Conservation (phyloP, 768 basidiomycete genomes). For the Candolleomyces aberdarensis region DNA sequence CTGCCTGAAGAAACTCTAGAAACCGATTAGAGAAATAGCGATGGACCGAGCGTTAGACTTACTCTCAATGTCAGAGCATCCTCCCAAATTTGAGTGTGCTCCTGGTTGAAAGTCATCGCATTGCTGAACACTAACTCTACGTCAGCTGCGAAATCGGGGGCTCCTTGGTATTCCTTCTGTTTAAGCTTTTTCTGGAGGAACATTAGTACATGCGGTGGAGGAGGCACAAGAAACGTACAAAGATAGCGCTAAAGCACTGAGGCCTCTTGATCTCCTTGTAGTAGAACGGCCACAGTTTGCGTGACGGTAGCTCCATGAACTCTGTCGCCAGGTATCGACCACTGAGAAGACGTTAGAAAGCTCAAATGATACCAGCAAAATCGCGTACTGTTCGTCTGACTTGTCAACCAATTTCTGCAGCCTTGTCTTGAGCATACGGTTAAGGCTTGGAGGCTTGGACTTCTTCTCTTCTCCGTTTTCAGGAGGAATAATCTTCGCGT, state of each 20-base stretch:
- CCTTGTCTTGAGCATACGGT: slow-evolving; percentile 60
- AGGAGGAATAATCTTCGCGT: slow-evolving; percentile 42
- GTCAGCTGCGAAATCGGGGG: slow-evolving; percentile 76
- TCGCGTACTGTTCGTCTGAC: slow-evolving; percentile 62
- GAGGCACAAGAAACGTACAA: slow-evolving; percentile 43
- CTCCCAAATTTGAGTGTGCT: slow-evolving; percentile 80
- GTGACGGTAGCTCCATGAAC: slow-evolving; percentile 84
- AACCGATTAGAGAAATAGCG: slow-evolving; percentile 8
- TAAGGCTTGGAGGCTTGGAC: slow-evolving; percentile 61
- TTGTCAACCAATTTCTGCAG: slow-evolving; percentile 73
- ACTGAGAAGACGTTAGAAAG: slow-evolving; percentile 30
- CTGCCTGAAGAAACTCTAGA: slow-evolving; percentile 68
- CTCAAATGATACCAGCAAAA: slow-evolving; percentile 2
- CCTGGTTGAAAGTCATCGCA: slow-evolving; percentile 84
- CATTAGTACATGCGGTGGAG: slow-evolving; percentile 7
- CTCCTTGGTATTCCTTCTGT: slow-evolving; percentile 68
- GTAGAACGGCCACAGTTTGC: slow-evolving; percentile 75
- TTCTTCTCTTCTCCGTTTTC: slow-evolving; percentile 37
- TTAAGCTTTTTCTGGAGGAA: slow-evolving; percentile 69
- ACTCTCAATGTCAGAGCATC: slow-evolving; percentile 70
- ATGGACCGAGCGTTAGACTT: slow-evolving; percentile 16
- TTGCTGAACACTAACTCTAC: slow-evolving; percentile 90
- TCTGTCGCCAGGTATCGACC: slow-evolving; percentile 65
- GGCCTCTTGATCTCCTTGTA: slow-evolving; percentile 79
- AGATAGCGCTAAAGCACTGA: slow-evolving; percentile 73